A percentile compares a stretch with the other conserved stretches of the same genome.
These are phyloP conservation scores for Solanum virginianum DNA, from an alignment of 257 asterid genomes.

Conservation along the genomic window DNA sequence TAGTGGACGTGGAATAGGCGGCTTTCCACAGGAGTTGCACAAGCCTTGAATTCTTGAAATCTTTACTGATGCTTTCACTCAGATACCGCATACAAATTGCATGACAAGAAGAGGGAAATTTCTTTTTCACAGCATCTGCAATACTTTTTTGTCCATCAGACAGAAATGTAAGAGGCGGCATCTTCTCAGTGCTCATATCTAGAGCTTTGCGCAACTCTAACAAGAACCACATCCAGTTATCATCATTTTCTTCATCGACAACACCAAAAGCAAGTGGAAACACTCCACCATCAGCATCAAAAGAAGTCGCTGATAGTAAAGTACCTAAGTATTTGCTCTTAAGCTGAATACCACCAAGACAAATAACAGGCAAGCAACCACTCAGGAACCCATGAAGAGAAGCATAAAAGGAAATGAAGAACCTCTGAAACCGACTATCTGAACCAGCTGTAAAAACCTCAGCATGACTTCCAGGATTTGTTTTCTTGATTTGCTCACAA, in stretches of 20 bases:
- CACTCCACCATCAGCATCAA: slow-evolving; percentile 67
- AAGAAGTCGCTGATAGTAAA: slow-evolving; percentile 57
- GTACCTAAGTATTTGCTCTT: slow-evolving; percentile 64
- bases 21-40: slow-evolving; percentile 64
- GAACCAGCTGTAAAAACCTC: slow-evolving; percentile 52
- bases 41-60: slow-evolving; percentile 60
- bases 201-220: slow-evolving; percentile 48
- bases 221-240: slow-evolving; percentile 76
- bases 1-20: slow-evolving; percentile 40
- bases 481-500: slow-evolving; percentile 47
- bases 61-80: slow-evolving; percentile 53
- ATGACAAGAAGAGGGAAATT: slow-evolving; percentile 31
- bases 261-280: slow-evolving; percentile 65
- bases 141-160: slow-evolving; percentile 44
- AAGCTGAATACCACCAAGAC: slow-evolving; percentile 53
- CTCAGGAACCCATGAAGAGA: slow-evolving; percentile 45
- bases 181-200: slow-evolving; percentile 35
- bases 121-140: slow-evolving; percentile 47
- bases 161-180: slow-evolving; percentile 41
- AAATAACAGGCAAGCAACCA: slow-evolving; percentile 62
- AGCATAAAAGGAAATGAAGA: slow-evolving; percentile 54
- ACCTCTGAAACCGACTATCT: slow-evolving; percentile 53
- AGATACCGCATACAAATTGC: slow-evolving; percentile 57
- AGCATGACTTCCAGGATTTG: slow-evolving; percentile 59
- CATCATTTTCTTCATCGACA: slow-evolving; percentile 56